Percentiles rank a stretch among this genome's conserved stretches.
phyloP scores from a whole-genome alignment of 139 green algal species.

The Volvox reticuliferus region DNA sequence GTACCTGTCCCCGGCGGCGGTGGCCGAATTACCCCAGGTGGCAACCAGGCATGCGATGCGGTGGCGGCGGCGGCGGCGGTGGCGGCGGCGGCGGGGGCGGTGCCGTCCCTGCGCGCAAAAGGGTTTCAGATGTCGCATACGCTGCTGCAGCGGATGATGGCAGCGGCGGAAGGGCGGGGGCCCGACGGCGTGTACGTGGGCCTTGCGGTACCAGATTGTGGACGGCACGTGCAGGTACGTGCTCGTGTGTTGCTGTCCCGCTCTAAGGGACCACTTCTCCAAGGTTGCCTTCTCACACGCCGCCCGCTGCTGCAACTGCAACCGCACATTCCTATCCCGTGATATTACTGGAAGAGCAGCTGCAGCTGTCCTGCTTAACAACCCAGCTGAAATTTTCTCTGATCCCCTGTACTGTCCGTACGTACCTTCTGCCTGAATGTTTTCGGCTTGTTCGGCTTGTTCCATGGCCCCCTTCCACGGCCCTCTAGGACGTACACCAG shows the following conservation, averaged over 20 bases:
- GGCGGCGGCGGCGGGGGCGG: not conserved
- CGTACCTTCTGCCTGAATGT: too few species aligned
- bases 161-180: not conserved
- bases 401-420: too few species aligned
- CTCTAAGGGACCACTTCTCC: too few species aligned
- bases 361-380: too few species aligned
- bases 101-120: constrained; percentile 45
- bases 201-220: constrained; percentile 29
- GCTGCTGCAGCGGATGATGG: constrained; percentile 45
- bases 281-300: too few species aligned
- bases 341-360: too few species aligned
- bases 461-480: not conserved
- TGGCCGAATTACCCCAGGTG: not conserved
- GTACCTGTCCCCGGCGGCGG: not conserved
- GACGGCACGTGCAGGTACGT: constrained; percentile 41
- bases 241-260: too few species aligned
- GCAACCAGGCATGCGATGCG: not conserved
- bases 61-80: not conserved
- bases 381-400: too few species aligned
- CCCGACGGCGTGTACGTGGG: constrained; percentile 31
- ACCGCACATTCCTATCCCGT: too few species aligned
- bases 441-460: too few species aligned
- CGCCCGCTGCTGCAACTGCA: too few species aligned
- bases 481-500: constrained; percentile 41
- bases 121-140: constrained; percentile 42